Percentiles rank a stretch among this genome's conserved stretches.
Evolutionary conservation across 2,329 filamentous ascomycete genomes (phyloP).

Genomic region (Chalara sp.): DNA sequence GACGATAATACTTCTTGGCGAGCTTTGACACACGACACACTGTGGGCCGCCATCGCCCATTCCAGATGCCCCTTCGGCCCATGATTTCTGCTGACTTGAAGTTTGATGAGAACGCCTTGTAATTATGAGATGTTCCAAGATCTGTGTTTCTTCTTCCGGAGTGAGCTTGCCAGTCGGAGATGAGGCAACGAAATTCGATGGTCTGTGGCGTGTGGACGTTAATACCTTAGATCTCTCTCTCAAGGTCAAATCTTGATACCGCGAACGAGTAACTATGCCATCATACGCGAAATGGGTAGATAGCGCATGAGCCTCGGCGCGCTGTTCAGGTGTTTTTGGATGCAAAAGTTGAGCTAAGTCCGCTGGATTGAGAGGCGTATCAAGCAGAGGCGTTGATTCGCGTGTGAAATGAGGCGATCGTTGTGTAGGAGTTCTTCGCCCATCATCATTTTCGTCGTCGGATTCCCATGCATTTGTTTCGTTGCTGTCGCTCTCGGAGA

Average conservation of each 20-base stretch:
- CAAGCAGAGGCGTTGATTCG: constrained; percentile 51
- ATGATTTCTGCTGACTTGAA: constrained; percentile 34
- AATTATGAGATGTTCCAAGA: constrained; percentile 54
- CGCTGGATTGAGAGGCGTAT: constrained; percentile 55
- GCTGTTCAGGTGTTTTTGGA: constrained; percentile 69
- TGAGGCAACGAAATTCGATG: constrained; percentile 23
- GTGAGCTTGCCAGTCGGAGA: constrained; percentile 36
- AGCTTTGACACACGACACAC: constrained; percentile 88
- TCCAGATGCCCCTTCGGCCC: constrained; percentile 66
- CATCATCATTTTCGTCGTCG: constrained; percentile 33
- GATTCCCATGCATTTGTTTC: constrained; percentile 33
- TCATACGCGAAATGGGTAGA: constrained; percentile 70
- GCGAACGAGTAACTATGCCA: constrained; percentile 73
- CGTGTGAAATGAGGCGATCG: constrained; percentile 43
- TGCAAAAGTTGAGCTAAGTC: constrained; percentile 77
- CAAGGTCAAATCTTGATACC: constrained; percentile 62
- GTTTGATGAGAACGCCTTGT: constrained; percentile 18
- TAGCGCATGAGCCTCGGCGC: constrained; percentile 73
- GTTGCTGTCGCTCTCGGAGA: constrained; percentile 33
- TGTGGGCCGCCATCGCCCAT: constrained; percentile 71
- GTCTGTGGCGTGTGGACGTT: constrained; percentile 36
- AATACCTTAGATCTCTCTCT: constrained; percentile 65
- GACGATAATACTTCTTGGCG: constrained; percentile 81
- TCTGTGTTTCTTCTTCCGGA: constrained; percentile 51
- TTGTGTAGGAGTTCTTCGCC: constrained; percentile 69